Evolutionary conservation across 192 early-diverging fungal genomes (phyloP), one percentile per base, ranked within the genome.

Genomic region (Mortierella alpina): DNA sequence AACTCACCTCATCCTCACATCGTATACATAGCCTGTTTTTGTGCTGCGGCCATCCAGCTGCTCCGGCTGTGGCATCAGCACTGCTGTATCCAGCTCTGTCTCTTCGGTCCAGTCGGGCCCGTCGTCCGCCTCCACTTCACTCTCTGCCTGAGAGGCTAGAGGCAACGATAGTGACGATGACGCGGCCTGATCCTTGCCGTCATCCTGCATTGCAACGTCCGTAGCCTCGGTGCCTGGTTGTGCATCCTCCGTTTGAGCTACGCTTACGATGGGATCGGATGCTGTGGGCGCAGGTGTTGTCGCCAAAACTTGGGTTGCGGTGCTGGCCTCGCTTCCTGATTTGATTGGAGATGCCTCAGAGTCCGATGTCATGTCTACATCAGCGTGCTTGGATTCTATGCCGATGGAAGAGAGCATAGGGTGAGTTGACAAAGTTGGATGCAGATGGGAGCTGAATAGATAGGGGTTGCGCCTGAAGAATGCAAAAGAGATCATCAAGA

Each of bases 1-100:
- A 6, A 72, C 63, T 31, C 53, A 79, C 76, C 64, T 79, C 76
- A 79, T 79, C 51, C 76, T 46, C 14, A 79, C 76, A 52, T 79
- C 76, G 48, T 79, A 79, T 31, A 79, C 76, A 59, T 79, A 79
- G 66, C 76, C 76, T 52, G 76, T 79, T 46, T 65, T 66, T 11
- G 69, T 79, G 53, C 76, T 79, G 42, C 76, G 49, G 42, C 76
- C 76, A 54, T 66, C n/a, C 14, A 79, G 61, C 15, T 46, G 53
- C 1, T 79, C 76, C 0, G 76, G 76, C 12, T 72, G 76, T 11
- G 69, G 59, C 14, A 71, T 57, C 22, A 66, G 18, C 6, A 15
- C 22, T 17, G 59, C 53, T 17, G 55, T 44, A 2, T 44, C 4
- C 10, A 56, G 53, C 7, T 40, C 59, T 14, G 63, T 48, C 20